Base-by-base conservation (phyloP, 78 protist species). In the Speleostelium caveatum region DNA sequence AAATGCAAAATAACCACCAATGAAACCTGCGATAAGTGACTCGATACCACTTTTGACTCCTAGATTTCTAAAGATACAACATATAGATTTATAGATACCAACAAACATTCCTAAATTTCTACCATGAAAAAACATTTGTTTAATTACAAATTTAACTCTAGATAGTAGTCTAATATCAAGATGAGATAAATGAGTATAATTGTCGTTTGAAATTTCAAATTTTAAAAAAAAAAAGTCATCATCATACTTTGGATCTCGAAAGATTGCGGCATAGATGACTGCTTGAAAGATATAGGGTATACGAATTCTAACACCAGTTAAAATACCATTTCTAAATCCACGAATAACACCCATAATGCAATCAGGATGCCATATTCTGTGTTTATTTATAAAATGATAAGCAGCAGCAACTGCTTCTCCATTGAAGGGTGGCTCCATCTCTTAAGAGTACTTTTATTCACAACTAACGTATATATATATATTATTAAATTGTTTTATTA, bases 81-180 rank as follows among this genome's bases (percentile, higher is more conserved):
- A 90, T 17, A 90, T 71, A 17, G 33, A 33, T 24, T 90, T 90
- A 21, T 90, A 90, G 1, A 90, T 90, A 19, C 76, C 68, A 45
- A 90, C 89, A 63, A 90, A 90, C 77, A 90, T 21, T 33, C 94
- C 94, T 49, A 90, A 67, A 51, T 90, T 90, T 62, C 63, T 76
- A 62, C 94, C 94, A 73, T 90, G 94, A 39, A 71, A 79, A 30
- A 90, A 77, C 94, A 90, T 90, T 35, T 90, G 94, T 63, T 90
- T 90, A 49, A 90, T 68, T 69, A 73, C 86, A 63, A 79, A 71
- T 67, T 69, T 90, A 8, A 90, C 87, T 10, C 89, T 22, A 17
- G 51, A n/a, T 17, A 53, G 16, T 58, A 69, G 49, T 73, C 78
- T 90, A 56, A 22, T 39, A 5, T 69, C 2, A 28, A 36, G 3